Base-by-base conservation (phyloP, 164 flowering plant species). In the Vitis rotundifolia region DNA sequence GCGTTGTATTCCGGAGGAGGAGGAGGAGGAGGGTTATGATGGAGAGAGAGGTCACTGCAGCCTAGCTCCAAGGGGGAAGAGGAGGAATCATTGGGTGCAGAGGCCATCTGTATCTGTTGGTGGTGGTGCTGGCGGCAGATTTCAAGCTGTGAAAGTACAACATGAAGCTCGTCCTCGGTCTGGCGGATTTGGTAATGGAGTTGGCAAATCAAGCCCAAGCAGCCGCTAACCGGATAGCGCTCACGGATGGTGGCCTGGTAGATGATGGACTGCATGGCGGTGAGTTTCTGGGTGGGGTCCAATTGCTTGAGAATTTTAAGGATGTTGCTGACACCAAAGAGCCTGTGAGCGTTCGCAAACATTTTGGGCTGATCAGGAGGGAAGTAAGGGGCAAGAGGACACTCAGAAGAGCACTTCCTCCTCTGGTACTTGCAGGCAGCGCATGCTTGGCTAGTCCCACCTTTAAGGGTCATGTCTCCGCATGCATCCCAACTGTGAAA, bases 351-450 rank as follows among this genome's bases (percentile, higher is more conserved):
- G 54, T 83, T 85, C 13, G 72, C 83, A 70, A 89, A 89, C 76
- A 76, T 63, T 14, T 78, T 78, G 8, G 86, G 81, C 14, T 87
- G 77, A 31, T 85, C 91, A 0, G 91, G 73, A 1, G 89, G 93
- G 79, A 89, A 89, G 68, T 78, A 84, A 1, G 91, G 89, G 0
- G 88, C 87, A 0, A 89, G 76, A 1, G 62, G 82, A 64, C 93
- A 89, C 5, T 81, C 83, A 0, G 83, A 18, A 3, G 71, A 31
- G 81, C 93, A 89, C 73, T 73, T 79, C 51, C 89, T 70, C 51
- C 93, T 68, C 54, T 85, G 93, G 73, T 75, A 81, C 49, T 85
- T 89, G 83, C 93, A 89, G 15, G 89, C 86, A 26, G 93, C 93
- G 44, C 93, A 89, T 3, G 91, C 93, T 54, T 78, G 84, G 81